These are phyloP conservation scores for Globisporangium takayamanum DNA, from an alignment of 352 stramenopile species.

Conservation along the genomic window DNA sequence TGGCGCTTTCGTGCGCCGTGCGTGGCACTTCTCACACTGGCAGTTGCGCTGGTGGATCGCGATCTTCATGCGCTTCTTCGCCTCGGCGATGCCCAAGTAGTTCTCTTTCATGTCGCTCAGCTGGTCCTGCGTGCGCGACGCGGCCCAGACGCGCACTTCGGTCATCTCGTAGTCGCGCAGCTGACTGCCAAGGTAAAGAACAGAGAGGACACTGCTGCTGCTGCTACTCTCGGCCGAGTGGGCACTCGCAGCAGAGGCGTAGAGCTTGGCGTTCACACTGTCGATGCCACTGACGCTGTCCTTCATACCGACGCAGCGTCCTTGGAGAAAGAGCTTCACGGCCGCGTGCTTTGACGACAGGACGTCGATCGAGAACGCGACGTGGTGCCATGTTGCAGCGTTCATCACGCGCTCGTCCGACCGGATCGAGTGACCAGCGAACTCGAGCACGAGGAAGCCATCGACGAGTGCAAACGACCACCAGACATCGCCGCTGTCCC, in stretches of 20 bases:
- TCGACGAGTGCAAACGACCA: conserved; percentile 47
- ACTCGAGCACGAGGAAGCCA: conserved; percentile 39
- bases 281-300: conserved; percentile 30
- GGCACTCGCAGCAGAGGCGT: not conserved
- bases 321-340: conserved; percentile 60
- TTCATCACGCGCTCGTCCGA: conserved; percentile 37
- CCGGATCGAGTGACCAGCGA: conserved; percentile 34
- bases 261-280: conserved; percentile 18
- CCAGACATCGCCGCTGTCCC: conserved; percentile 13
- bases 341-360: conserved; percentile 35
- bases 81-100: conserved; percentile 77
- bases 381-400: conserved; percentile 49
- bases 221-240: not conserved
- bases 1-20: conserved; percentile 39
- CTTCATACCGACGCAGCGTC: conserved; percentile 39
- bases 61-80: conserved; percentile 81
- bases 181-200: conserved; percentile 36
- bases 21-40: conserved; percentile 69
- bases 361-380: conserved; percentile 65
- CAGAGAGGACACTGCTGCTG: conserved; percentile 18
- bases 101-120: conserved; percentile 84
- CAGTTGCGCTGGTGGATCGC: conserved; percentile 81
- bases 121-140: conserved; percentile 58
- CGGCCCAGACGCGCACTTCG: conserved; percentile 76
- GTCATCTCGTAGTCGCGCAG: conserved; percentile 63